phyloP scores from a whole-genome alignment of 306 rosid genomes.

The Lithocarpus polystachyus region DNA sequence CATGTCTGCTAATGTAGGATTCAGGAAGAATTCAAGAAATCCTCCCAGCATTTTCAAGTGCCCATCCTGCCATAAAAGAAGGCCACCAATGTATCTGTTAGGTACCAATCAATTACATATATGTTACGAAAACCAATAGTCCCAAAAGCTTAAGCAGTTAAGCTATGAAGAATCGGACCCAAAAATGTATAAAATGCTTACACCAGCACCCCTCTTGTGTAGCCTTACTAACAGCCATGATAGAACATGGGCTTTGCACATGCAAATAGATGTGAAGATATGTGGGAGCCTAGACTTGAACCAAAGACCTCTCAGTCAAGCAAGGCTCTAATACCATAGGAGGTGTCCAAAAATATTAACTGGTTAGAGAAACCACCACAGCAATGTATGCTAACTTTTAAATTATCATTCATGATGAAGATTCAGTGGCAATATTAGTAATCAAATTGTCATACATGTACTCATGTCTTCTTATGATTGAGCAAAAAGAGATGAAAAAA shows the following conservation, averaged over 20 bases:
- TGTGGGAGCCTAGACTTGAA: neutral
- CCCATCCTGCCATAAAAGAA: conserved; percentile 62
- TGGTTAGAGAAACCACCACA: neutral
- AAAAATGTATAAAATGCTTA: neutral
- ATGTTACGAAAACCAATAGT: neutral
- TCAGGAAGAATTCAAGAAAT: conserved; percentile 87
- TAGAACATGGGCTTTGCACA: neutral
- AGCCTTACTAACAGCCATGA: neutral
- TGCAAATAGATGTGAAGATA: neutral
- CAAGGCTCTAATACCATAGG: neutral
- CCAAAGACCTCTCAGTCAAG: neutral
- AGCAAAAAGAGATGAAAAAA: conserved; percentile 14
- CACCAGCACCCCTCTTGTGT: neutral
- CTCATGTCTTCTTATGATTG: neutral
- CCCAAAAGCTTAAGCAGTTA: neutral
- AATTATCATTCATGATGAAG: neutral
- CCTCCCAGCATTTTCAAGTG: conserved; percentile 95
- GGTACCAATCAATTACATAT: neutral
- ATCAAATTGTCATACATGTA: neutral
- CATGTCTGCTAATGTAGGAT: conserved; percentile 69
- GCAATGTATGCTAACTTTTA: neutral
- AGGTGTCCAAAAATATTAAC: neutral
- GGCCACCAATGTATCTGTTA: neutral
- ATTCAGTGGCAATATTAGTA: neutral
- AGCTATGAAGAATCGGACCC: neutral